Evolutionary conservation across 1,139 yeast genomes (phyloP).

Genomic region (Sugiyamaella xylanicola): DNA sequence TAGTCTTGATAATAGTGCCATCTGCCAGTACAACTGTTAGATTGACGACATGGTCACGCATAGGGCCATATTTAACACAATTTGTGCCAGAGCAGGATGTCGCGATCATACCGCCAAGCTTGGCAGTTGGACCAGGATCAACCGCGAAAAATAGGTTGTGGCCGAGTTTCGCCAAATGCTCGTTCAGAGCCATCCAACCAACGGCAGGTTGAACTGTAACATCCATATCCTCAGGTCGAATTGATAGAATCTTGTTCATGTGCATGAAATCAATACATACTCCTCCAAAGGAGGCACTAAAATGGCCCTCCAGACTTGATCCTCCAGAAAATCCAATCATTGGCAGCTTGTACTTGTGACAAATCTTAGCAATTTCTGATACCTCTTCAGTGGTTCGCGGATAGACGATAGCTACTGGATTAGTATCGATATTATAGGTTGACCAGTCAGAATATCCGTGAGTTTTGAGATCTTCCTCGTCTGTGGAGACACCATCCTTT

Average conservation of each 20-base stretch:
- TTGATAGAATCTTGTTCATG: conserved; percentile 59
- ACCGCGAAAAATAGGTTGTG: conserved; percentile 62
- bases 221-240: conserved; percentile 67
- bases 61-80: conserved; percentile 74
- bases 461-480: conserved; percentile 38
- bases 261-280: conserved; percentile 57
- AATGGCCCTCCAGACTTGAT: conserved; percentile 87
- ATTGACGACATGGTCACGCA: conserved; percentile 72
- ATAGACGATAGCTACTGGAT: conserved; percentile 48
- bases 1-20: conserved; percentile 73
- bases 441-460: conserved; percentile 44
- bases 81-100: conserved; percentile 81
- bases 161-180: conserved; percentile 51
- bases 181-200: conserved; percentile 75
- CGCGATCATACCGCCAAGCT: conserved; percentile 74
- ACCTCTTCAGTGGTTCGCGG: conserved; percentile 73
- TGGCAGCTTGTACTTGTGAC: conserved; percentile 66
- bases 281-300: conserved; percentile 73
- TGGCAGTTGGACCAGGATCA: conserved; percentile 84
- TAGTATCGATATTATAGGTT: conserved; percentile 36
- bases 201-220: conserved; percentile 74
- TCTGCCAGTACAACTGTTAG: conserved; percentile 78
- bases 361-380: conserved; percentile 60
- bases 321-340: conserved; percentile 85
- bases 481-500: conserved; percentile 44